These are phyloP conservation scores for Verruconis gallopava DNA, from an alignment of 2,329 filamentous ascomycete species.

Conservation along the genomic window DNA sequence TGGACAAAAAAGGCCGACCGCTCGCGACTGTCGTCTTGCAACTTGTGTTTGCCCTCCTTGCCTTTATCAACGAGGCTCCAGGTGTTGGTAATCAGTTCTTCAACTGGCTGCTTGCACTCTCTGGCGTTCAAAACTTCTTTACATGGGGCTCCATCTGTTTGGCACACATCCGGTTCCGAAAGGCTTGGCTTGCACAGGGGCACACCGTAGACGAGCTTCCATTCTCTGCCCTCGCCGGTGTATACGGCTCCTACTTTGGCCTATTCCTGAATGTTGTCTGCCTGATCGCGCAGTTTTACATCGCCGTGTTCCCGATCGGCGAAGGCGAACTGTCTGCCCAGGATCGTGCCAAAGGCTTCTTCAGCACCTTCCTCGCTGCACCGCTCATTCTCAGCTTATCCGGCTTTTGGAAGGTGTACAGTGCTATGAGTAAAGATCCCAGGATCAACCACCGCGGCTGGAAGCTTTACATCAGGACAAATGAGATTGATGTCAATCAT, in stretches of 20 bases:
- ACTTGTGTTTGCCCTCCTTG: conserved; percentile 56
- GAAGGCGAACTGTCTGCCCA: conserved; percentile 12
- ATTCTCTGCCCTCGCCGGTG: conserved; percentile 9
- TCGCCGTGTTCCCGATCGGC: conserved; percentile 17
- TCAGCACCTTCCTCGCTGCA: conserved; percentile 34
- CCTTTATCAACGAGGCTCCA: conserved; percentile 54
- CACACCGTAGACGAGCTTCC: conserved; percentile 9
- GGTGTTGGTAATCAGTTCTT: conserved; percentile 50
- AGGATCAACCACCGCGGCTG: conserved; percentile 11
- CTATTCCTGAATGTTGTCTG: conserved; percentile 9
- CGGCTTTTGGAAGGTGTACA: conserved; percentile 27
- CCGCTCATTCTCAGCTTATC: conserved; percentile 32
- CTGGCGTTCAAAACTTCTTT: conserved; percentile 60
- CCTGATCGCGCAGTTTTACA: conserved; percentile 12
- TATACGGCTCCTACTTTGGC: conserved; percentile 10
- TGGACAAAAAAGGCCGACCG: conserved; percentile 71
- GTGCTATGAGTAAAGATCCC: conserved; percentile 8
- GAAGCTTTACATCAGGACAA: conserved; percentile 16
- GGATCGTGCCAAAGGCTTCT: conserved; percentile 27
- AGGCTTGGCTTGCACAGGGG: conserved; percentile 20
- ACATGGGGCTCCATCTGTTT: conserved; percentile 78
- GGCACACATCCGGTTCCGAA: conserved; percentile 84
- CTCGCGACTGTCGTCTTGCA: conserved; percentile 59
- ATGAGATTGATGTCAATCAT: conserved; percentile 21
- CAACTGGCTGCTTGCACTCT: conserved; percentile 66